Conservation (phyloP, 192 early-diverging fungal genomes). For the Linderina pennispora region DNA sequence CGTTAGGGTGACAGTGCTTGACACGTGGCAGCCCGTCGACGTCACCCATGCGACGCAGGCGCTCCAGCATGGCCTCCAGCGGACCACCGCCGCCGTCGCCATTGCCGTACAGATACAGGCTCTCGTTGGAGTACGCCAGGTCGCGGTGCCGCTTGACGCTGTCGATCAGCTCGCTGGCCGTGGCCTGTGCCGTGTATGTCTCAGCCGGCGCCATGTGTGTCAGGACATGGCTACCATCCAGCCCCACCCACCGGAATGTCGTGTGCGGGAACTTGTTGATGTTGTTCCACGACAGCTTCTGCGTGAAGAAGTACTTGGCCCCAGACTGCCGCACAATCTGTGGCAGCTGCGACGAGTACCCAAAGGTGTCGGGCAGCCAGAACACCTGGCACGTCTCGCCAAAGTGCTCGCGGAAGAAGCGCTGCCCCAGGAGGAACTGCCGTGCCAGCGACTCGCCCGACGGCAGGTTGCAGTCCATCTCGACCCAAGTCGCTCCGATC, state of each 20-base stretch:
- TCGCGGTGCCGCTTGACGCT: slow-evolving; percentile 88
- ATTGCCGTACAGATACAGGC: slow-evolving; percentile 87
- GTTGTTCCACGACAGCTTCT: slow-evolving; percentile 99
- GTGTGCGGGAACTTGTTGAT: slow-evolving; percentile 99
- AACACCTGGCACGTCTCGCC: slow-evolving; percentile 67
- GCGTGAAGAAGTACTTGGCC: slow-evolving; percentile 95
- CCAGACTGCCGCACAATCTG: slow-evolving; percentile 79
- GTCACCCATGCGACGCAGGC: slow-evolving; percentile 65
- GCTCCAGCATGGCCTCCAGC: slow-evolving; percentile 74
- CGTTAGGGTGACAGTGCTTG: slow-evolving; percentile 65
- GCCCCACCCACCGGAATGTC: slow-evolving; percentile 89
- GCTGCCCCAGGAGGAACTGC: slow-evolving; percentile 92
- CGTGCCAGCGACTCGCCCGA: slow-evolving; percentile 90
- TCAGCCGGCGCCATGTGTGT: slow-evolving; percentile 91
- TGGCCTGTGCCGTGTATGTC: slow-evolving; percentile 69
- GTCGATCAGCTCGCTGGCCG: slow-evolving; percentile 48
- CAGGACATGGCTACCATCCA: slow-evolving; percentile 77
- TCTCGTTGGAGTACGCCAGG: slow-evolving; percentile 75
- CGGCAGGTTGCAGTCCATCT: slow-evolving; percentile 98
- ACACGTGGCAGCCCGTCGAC: slow-evolving; percentile 73
- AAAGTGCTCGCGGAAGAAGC: slow-evolving; percentile 80
- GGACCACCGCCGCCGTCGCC: slow-evolving; percentile 98
- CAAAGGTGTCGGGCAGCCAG: slow-evolving; percentile 95
- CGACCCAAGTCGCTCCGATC: slow-evolving; percentile 95
- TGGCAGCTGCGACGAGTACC: slow-evolving; percentile 86